Percentiles rank a stretch among this genome's conserved stretches.
These are phyloP conservation scores for Kuraishia capsulata DNA, from an alignment of 805 yeast genomes.

Conservation along the genomic window DNA sequence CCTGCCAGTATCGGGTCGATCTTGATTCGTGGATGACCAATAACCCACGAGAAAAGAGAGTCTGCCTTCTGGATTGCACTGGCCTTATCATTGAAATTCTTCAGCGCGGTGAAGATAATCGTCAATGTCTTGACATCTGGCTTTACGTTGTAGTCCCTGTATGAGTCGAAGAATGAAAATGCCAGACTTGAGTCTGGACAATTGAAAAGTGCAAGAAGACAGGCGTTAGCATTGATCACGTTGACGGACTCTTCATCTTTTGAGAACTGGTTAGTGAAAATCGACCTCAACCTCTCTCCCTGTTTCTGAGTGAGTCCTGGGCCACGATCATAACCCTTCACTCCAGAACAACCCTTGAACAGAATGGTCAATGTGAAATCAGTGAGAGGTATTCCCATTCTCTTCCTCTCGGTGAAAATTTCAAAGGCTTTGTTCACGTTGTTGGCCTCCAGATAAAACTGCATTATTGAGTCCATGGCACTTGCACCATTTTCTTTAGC, in stretches of 20 bases:
- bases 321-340: slow-evolving; percentile 8
- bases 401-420: slow-evolving; percentile 44
- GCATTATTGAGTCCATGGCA: slow-evolving; percentile 54
- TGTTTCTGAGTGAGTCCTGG: slow-evolving; percentile 20
- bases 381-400: slow-evolving; percentile 49
- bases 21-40: background rate
- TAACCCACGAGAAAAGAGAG: background rate
- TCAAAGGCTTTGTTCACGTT: slow-evolving; percentile 40
- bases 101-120: slow-evolving; percentile 1
- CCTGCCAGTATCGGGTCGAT: background rate
- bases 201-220: slow-evolving; percentile 32
- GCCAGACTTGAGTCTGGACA: slow-evolving; percentile 28
- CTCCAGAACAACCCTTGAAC: slow-evolving; percentile 33
- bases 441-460: slow-evolving; percentile 34
- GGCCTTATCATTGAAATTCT: background rate
- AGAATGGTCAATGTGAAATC: slow-evolving; percentile 37
- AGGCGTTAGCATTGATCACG: slow-evolving; percentile 35
- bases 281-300: slow-evolving; percentile 22
- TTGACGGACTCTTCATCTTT: slow-evolving; percentile 20
- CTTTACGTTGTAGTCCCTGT: slow-evolving; percentile 13
- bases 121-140: slow-evolving; percentile 27
- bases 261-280: slow-evolving; percentile 21
- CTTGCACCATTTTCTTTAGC: slow-evolving; percentile 43
- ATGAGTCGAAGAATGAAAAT: slow-evolving; percentile 26
- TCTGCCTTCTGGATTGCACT: background rate